These are phyloP conservation scores for Diaporthe humulicola DNA, from an alignment of 2,329 filamentous ascomycete species.

Conservation along the genomic window DNA sequence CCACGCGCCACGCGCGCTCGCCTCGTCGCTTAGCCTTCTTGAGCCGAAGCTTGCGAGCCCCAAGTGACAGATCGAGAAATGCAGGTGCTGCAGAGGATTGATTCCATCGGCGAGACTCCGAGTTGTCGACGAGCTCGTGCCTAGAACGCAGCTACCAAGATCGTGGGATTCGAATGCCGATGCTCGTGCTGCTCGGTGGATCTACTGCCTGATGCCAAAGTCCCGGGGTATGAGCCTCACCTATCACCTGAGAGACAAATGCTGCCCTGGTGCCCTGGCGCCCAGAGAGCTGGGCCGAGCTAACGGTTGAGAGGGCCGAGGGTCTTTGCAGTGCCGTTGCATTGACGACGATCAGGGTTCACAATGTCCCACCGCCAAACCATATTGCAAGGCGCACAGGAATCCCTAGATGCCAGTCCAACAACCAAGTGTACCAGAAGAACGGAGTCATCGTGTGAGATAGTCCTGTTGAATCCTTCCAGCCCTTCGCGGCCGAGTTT, in stretches of 20 bases:
- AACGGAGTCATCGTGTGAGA: background rate
- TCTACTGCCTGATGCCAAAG: background rate
- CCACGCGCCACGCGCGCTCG: conserved; percentile 15
- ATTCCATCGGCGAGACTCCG: background rate
- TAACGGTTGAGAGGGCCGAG: conserved; percentile 15
- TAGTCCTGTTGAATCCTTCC: background rate
- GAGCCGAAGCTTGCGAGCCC: conserved; percentile 14
- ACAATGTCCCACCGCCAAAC: conserved; percentile 15
- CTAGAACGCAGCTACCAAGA: background rate
- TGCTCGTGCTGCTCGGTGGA: background rate
- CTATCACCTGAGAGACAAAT: background rate
- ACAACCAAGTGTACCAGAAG: background rate
- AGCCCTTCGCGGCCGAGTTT: conserved; percentile 1
- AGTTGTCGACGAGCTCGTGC: background rate
- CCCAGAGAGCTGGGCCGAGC: conserved; percentile 5
- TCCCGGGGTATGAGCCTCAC: background rate
- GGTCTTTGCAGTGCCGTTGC: conserved; percentile 7
- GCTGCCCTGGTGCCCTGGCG: background rate
- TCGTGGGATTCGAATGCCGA: background rate
- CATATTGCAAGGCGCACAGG: background rate
- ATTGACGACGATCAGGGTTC: conserved; percentile 29
- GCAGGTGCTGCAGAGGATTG: background rate
- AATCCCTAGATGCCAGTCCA: background rate
- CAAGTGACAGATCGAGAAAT: conserved; percentile 6
- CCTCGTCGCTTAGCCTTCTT: background rate